phyloP scores from a whole-genome alignment of 192 early-diverging fungal genomes.

The Backusella sp. region DNA sequence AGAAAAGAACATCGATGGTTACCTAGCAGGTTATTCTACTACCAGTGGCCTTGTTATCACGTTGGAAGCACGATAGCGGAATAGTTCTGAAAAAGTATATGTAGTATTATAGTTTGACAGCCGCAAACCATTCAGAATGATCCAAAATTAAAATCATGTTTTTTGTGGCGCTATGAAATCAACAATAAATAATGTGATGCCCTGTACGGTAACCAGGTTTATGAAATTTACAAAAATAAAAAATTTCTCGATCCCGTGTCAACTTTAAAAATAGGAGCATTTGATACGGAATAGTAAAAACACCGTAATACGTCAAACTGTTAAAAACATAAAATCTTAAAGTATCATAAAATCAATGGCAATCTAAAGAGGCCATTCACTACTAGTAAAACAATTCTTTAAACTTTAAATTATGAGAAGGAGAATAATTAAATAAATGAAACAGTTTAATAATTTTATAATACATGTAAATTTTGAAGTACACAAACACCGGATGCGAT shows the following conservation, averaged over 20 bases:
- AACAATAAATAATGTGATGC: neutral
- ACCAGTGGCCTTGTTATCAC: neutral
- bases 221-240: neutral
- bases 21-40: neutral
- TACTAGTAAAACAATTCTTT: neutral
- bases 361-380: neutral
- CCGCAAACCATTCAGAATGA: constrained; percentile 4
- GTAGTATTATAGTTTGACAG: neutral
- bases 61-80: neutral
- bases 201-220: neutral
- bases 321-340: neutral
- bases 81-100: neutral
- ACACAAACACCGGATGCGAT: neutral
- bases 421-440: neutral
- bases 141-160: neutral
- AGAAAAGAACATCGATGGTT: neutral
- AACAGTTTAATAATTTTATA: neutral
- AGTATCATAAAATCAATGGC: neutral
- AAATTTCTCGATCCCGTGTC: neutral
- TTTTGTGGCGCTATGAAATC: neutral
- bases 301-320: neutral
- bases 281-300: neutral
- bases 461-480: neutral
- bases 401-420: neutral
- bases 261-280: neutral